Percentiles rank a stretch among this genome's conserved stretches.
phyloP scores from a whole-genome alignment of 2,329 filamentous ascomycete genomes.

The Sporothrix variecibatus region DNA sequence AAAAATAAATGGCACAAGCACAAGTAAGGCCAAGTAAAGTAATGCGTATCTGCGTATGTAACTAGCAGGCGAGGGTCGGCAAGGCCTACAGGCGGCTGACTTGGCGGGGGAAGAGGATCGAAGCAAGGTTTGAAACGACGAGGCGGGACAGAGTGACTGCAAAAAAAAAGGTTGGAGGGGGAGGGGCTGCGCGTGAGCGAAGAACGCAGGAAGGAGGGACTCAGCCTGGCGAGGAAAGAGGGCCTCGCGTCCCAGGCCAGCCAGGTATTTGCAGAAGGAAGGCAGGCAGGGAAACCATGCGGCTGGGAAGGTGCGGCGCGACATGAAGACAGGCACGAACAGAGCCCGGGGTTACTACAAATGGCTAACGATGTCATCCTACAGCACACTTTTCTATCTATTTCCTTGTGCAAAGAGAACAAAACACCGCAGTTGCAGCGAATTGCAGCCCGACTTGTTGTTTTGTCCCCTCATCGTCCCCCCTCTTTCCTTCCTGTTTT shows the following conservation, averaged over 20 bases:
- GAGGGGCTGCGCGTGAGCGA: slow-evolving; percentile 8
- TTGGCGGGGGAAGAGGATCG: background rate
- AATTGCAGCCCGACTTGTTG: slow-evolving; percentile 11
- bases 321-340: background rate
- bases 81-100: slow-evolving; percentile 8
- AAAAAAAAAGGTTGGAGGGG: slow-evolving; percentile 13
- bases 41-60: background rate
- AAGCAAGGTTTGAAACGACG: background rate
- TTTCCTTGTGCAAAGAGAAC: background rate
- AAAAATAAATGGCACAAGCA: background rate
- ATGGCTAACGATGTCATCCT: slow-evolving; percentile 24
- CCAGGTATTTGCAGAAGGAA: background rate
- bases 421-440: background rate
- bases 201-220: background rate
- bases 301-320: background rate
- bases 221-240: slow-evolving; percentile 1
- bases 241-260: background rate
- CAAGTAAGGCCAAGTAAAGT: background rate
- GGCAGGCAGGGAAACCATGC: background rate
- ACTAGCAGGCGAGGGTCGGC: background rate
- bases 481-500: no score
- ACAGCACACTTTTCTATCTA: background rate
- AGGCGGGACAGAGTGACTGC: background rate
- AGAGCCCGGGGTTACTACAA: background rate
- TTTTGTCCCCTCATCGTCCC: no score